Percentiles rank a stretch among this genome's conserved stretches.
phyloP scores from a whole-genome alignment of 2,329 filamentous ascomycete genomes.

The Reticulascus tulasneorum region DNA sequence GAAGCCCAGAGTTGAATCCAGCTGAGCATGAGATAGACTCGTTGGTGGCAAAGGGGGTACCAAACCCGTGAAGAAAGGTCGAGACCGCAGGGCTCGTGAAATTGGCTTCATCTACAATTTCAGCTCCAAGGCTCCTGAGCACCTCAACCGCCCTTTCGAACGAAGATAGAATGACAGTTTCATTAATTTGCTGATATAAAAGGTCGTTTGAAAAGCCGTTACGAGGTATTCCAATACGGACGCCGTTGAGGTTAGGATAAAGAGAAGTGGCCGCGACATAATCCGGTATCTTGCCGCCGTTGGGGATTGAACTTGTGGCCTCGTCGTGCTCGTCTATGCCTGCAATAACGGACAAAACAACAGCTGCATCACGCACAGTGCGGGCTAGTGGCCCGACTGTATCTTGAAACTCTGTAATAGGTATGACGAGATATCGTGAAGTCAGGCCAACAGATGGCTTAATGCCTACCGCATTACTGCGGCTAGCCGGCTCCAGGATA shows the following conservation, averaged over 20 bases:
- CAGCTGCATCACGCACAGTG: conserved; percentile 62
- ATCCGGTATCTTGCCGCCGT: conserved; percentile 43
- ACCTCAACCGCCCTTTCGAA: conserved; percentile 47
- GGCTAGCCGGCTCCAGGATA: conserved; percentile 52
- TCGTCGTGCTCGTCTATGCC: conserved; percentile 59
- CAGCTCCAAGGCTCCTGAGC: conserved; percentile 53
- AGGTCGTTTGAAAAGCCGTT: no score
- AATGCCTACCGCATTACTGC: conserved; percentile 63
- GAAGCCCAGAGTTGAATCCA: no score
- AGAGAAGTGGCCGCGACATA: conserved; percentile 61
- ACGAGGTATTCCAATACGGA: conserved; percentile 62
- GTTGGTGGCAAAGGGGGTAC: conserved; percentile 53
- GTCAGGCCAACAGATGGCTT: conserved; percentile 66
- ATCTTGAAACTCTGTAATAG: conserved; percentile 62
- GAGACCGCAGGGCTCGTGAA: conserved; percentile 51
- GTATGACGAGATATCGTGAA: conserved; percentile 59
- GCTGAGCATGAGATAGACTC: no score
- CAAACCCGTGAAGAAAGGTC: no score
- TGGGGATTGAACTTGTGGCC: conserved; percentile 58
- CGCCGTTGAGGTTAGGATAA: conserved; percentile 46
- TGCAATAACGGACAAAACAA: conserved; percentile 59
- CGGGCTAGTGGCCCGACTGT: conserved; percentile 62
- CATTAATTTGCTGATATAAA: no score
- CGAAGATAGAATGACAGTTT: no score
- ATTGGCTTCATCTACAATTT: conserved; percentile 52